Percentiles rank a stretch among this genome's conserved stretches.
Conservation (phyloP, 306 rosid genomes). For the Crataegus laevigata region DNA sequence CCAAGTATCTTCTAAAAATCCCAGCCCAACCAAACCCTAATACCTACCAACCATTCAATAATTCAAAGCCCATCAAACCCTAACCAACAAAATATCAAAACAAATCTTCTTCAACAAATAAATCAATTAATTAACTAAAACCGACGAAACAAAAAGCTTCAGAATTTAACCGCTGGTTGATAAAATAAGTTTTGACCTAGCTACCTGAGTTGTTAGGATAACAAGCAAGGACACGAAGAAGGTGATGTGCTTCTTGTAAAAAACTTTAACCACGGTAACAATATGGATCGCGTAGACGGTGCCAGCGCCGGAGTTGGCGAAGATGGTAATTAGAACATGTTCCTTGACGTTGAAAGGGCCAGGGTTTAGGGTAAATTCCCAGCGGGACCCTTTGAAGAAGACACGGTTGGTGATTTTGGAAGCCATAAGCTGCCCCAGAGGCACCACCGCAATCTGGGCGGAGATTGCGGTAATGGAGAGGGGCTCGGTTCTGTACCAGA, state of each 20-base stretch:
- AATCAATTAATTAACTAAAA: not conserved
- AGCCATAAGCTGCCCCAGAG: slow-evolving; percentile 85
- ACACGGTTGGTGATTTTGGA: slow-evolving; percentile 37
- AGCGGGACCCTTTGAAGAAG: slow-evolving; percentile 47
- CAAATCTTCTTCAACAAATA: not conserved
- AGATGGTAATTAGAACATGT: slow-evolving; percentile 86
- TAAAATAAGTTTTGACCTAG: slow-evolving; percentile 10
- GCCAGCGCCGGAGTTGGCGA: slow-evolving; percentile 94
- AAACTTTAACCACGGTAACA: slow-evolving; percentile 72
- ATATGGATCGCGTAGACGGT: slow-evolving; percentile 84
- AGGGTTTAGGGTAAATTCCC: slow-evolving; percentile 72
- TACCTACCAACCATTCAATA: slow-evolving; percentile 55
- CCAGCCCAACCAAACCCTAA: slow-evolving; percentile 99
- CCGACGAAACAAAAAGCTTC: not conserved
- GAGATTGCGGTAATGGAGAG: slow-evolving; percentile 78
- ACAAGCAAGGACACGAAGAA: slow-evolving; percentile 69
- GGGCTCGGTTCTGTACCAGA: slow-evolving; percentile 86
- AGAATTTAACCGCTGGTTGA: not conserved
- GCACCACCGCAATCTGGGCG: slow-evolving; percentile 89
- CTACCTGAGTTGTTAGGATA: slow-evolving; percentile 81
- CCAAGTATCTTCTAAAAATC: slow-evolving; percentile 69
- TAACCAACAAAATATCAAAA: not conserved
- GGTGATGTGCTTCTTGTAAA: slow-evolving; percentile 44
- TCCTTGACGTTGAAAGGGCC: slow-evolving; percentile 93
- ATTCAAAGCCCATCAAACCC: slow-evolving; percentile 13